Base-by-base conservation (phyloP, 805 yeast species). In the Wickerhamiella qilinensis region DNA sequence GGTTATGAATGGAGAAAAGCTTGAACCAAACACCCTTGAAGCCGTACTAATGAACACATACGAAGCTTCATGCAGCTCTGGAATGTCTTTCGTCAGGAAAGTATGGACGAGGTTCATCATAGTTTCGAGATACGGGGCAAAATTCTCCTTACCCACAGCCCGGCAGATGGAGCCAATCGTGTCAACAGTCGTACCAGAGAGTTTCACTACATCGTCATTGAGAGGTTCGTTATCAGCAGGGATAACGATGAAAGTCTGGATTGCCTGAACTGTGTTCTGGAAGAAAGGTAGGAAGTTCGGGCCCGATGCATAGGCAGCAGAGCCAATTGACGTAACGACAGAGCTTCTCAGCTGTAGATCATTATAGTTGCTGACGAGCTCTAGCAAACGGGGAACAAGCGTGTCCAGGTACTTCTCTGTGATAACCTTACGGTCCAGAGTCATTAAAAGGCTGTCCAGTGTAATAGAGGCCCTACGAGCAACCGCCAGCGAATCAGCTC, bases 241-340 rank as follows among this genome's bases (percentile, higher is more conserved):
- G 25, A 52, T 38, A 18, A 51, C 70, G 51, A 86, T 75, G 56
- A 75, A 88, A 44, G 84, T 85, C 60, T 83, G 91, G 51, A 91
- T 69, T 46, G 70, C 72, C 56, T 77, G 75, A 49, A 88, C 74
- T 37, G 95, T 80, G 46, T 75, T 71, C 54, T 75, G 72, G 60
- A 88, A 88, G 65, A 71, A 91, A 43, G 97, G 96, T 43, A 70
- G 65, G 62, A 82, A 91, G 30, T 80, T 70, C 51, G 77, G 76
- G 60, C 96, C 95, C 33, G 94, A 75, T 41, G 97, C 94, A 55
- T 78, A 85, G 21, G 98, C 97, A 43, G 94, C 83, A 30, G 97
- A 86, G 40, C 97, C 97, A 57, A 91, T 82, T 30, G 96, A 95
- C 38, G 94, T 81, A 43, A 91, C 95, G 15, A 64, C 57, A 14